Base-by-base conservation (phyloP, 495 filamentous ascomycete genomes). In the Aspergillus sparsus region DNA sequence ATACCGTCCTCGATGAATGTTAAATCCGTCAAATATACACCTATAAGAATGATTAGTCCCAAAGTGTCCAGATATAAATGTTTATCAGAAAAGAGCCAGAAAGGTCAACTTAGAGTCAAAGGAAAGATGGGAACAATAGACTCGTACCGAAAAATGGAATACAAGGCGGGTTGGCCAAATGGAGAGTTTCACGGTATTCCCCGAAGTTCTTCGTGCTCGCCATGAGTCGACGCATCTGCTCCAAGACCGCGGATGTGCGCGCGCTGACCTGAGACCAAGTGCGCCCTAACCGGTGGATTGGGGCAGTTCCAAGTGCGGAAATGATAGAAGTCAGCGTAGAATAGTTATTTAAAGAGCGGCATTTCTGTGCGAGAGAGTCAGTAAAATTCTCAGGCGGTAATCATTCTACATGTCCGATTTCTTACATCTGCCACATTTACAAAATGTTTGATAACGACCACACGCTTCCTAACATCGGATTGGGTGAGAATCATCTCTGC, bases 1-100 rank as follows among this genome's bases (percentile, higher is more conserved):
- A 98, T 98, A 65, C 94, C 94, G 67, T 98, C 94, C 74, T 98
- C 94, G 65, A 98, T 98, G 74, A 98, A 98, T 33, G 94, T 98
- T 50, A 98, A 82, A 76, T 98, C 94, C 57, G 95, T 98, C 49
- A 98, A 82, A 72, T 98, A 98, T 49, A 98, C 93, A 74, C 92
- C 92, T 96, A 41, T 53, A 44, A 18, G 9, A 57, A 12, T n/a
- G 52, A 3, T 47, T 41, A 61, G 47, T 44, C 16, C 18, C 2
- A 21, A 10, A 10, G n/a, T 41, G 37, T 7, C 5, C 4, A 41
- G 37, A 7, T 41, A n/a, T 7, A 42, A 42, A 42, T 42, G 12
- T 15, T 13, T 5, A 12, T 42, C 12, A 11, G 2, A 42, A 7
- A 0, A 9, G n/a, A n/a, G n/a, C n/a, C n/a, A n/a, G n/a, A n/a